Conservation (phyloP, 805 yeast species). For the Wickerhamiella dianesei region DNA sequence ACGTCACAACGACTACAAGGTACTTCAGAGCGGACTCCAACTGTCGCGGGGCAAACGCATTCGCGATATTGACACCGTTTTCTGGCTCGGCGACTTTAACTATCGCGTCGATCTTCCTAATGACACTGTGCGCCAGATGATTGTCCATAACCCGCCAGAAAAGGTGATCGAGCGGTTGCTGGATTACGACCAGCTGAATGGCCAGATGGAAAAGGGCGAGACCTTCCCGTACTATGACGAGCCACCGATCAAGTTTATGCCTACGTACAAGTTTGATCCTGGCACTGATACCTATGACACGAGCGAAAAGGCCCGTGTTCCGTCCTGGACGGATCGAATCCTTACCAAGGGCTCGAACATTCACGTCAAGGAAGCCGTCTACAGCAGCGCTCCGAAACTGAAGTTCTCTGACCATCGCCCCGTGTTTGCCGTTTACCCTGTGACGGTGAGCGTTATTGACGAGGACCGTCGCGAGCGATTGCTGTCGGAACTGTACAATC, state of each 20-base stretch:
- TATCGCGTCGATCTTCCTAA: constrained; percentile 60
- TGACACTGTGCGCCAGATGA: constrained; percentile 53
- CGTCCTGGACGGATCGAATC: constrained; percentile 94
- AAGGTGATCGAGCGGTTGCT: constrained; percentile 29
- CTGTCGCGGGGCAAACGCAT: constrained; percentile 68
- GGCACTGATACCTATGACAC: constrained; percentile 72
- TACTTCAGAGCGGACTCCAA: constrained; percentile 59
- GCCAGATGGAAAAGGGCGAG: constrained; percentile 56
- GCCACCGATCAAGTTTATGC: constrained; percentile 60
- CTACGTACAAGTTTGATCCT: constrained; percentile 86
- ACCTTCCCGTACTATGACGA: constrained; percentile 70
- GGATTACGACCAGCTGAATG: constrained; percentile 63
- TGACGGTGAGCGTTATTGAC: constrained; percentile 56
- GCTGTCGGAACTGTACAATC: constrained; percentile 45
- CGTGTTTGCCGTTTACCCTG: constrained; percentile 64
- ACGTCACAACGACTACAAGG: constrained; percentile 70
- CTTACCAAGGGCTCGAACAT: constrained; percentile 43
- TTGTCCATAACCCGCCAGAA: constrained; percentile 26
- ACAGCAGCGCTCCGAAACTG: constrained; percentile 48
- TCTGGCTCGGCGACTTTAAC: constrained; percentile 94
- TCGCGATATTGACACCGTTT: constrained; percentile 68
- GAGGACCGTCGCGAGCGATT: constrained; percentile 43
- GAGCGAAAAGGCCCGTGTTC: constrained; percentile 83
- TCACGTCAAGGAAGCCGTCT: constrained; percentile 45
- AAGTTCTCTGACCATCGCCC: constrained; percentile 83